phyloP scores from a whole-genome alignment of 2,329 filamentous ascomycete genomes.

The Teratosphaeria destructans region DNA sequence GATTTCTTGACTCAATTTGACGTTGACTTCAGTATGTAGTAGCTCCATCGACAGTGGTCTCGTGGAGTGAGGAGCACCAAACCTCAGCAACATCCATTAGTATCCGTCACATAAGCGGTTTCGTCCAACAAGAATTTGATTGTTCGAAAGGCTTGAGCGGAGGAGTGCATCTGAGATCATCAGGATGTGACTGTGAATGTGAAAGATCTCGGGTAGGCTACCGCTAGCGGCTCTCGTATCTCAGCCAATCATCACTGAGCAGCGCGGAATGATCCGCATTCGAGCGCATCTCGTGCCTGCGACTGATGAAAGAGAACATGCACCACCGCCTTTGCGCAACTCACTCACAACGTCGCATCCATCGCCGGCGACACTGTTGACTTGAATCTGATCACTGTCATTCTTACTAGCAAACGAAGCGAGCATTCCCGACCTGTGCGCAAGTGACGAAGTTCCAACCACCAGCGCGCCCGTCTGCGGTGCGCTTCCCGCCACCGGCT shows the following conservation, averaged over 20 bases:
- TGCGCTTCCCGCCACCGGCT: conserved; percentile 3
- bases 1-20: too few relatives aligned
- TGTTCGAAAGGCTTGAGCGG: too few relatives aligned
- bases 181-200: not conserved
- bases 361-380: not conserved
- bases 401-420: not conserved
- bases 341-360: not conserved
- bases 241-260: not conserved
- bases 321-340: not conserved
- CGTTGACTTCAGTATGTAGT: too few relatives aligned
- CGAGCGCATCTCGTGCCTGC: not conserved
- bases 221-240: not conserved
- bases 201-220: not conserved
- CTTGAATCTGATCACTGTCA: not conserved
- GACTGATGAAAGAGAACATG: not conserved
- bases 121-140: too few relatives aligned
- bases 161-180: too few relatives aligned
- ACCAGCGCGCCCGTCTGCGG: conserved; percentile 3
- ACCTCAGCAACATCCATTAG: too few relatives aligned
- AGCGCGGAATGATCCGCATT: not conserved
- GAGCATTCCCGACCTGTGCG: not conserved
- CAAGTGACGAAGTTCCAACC: not conserved
- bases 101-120: too few relatives aligned
- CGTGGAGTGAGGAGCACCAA: too few relatives aligned
- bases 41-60: too few relatives aligned